Conservation (phyloP, 306 rosid genomes). For the Castanospermum australe region DNA sequence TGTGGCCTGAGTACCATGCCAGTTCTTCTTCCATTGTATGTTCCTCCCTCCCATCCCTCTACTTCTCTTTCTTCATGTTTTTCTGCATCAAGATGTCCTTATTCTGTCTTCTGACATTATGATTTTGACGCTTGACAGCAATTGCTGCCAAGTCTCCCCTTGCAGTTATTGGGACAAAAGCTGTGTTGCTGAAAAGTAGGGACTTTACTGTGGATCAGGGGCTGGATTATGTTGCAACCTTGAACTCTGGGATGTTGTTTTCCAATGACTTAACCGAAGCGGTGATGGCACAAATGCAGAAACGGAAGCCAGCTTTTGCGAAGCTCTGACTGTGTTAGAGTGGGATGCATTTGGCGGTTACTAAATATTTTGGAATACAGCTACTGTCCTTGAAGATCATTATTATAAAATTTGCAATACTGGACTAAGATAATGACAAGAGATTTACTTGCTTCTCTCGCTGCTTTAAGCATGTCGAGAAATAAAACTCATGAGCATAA, state of each 20-base stretch:
- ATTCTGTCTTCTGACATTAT: neutral
- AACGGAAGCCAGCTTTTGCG: constrained; percentile 65
- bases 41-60: neutral
- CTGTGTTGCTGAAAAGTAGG: constrained; percentile 69
- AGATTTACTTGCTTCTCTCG: neutral
- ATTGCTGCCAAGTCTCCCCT: constrained; percentile 74
- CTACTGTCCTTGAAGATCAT: neutral
- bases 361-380: neutral
- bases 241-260: constrained; percentile 69
- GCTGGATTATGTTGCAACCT: constrained; percentile 80
- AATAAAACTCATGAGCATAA: neutral
- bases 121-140: constrained; percentile 40
- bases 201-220: constrained; percentile 77
- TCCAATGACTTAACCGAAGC: constrained; percentile 73
- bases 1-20: neutral
- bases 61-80: neutral
- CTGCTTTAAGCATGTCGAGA: neutral
- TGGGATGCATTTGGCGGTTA: neutral
- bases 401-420: neutral
- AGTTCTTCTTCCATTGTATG: neutral
- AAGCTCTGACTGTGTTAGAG: constrained; percentile 52
- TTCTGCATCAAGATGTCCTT: neutral
- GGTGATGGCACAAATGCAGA: constrained; percentile 45
- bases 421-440: neutral
- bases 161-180: constrained; percentile 79